Percentiles rank a stretch among this genome's conserved stretches.
These are phyloP conservation scores for Calonectria naviculata DNA, from an alignment of 2,329 filamentous ascomycete species.

Conservation along the genomic window DNA sequence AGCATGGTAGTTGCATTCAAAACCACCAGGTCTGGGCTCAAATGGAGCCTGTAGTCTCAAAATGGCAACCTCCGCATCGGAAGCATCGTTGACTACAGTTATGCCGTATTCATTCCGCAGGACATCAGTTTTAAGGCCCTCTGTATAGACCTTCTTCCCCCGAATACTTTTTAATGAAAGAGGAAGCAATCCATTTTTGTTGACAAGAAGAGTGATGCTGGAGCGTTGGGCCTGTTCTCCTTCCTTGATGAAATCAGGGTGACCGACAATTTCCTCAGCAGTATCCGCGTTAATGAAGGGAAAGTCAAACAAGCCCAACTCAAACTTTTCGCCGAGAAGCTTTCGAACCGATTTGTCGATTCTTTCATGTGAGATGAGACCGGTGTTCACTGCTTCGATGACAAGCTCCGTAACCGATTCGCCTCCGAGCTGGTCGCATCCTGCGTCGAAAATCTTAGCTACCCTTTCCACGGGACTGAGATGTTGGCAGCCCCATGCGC, in stretches of 20 bases:
- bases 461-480: conserved; percentile 54
- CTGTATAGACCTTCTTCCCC: conserved; percentile 36
- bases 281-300: conserved; percentile 55
- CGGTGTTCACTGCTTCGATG: conserved; percentile 53
- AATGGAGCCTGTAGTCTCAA: conserved; percentile 53
- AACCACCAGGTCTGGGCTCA: conserved; percentile 48
- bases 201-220: conserved; percentile 37
- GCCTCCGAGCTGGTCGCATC: conserved; percentile 64
- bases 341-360: conserved; percentile 58
- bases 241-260: neutral
- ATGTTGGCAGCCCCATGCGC: conserved; percentile 62
- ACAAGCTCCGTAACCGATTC: conserved; percentile 60
- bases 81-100: conserved; percentile 47
- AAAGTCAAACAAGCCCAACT: conserved; percentile 62
- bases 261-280: conserved; percentile 2
- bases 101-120: conserved; percentile 37
- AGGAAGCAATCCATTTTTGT: conserved; percentile 35
- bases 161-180: conserved; percentile 14
- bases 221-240: conserved; percentile 28
- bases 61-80: conserved; percentile 54
- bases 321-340: conserved; percentile 61
- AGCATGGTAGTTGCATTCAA: conserved; percentile 51
- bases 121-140: conserved; percentile 27
- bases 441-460: conserved; percentile 58
- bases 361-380: conserved; percentile 53